Percentiles rank a stretch among this genome's conserved stretches.
Evolutionary conservation across 352 stramenopile genomes (phyloP).

Genomic region (Pythium aristosporum): DNA sequence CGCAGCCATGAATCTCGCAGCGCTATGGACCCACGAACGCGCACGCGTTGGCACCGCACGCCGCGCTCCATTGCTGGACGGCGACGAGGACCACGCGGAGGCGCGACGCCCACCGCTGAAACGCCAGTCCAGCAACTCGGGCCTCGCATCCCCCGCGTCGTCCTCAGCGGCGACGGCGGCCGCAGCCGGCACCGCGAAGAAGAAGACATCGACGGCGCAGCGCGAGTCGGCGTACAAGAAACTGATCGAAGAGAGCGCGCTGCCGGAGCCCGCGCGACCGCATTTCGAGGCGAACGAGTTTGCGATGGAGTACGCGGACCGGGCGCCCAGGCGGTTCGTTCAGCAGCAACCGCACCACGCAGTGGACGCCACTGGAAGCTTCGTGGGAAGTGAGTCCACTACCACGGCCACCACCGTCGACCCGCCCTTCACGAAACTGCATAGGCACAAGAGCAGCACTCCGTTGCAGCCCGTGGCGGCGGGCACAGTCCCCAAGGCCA

Average conservation of each 20-base stretch:
- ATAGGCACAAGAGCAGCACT: slow-evolving; percentile 10
- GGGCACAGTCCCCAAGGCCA: not conserved
- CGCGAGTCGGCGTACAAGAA: slow-evolving; percentile 30
- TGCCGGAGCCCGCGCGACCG: slow-evolving; percentile 2
- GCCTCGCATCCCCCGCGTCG: not conserved
- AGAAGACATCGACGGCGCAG: slow-evolving; percentile 18
- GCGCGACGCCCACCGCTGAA: slow-evolving; percentile 11
- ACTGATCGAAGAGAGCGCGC: slow-evolving; percentile 42
- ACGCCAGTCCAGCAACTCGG: slow-evolving; percentile 17
- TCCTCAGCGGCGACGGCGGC: not conserved
- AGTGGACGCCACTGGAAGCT: not conserved
- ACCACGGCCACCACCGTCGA: not conserved
- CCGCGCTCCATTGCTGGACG: slow-evolving; percentile 4
- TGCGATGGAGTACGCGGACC: slow-evolving; percentile 59
- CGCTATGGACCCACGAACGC: slow-evolving; percentile 57
- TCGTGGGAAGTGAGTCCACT: not conserved
- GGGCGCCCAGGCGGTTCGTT: slow-evolving; percentile 30
- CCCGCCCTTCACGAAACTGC: not conserved
- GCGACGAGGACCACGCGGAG: not conserved
- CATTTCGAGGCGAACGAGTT: slow-evolving; percentile 55
- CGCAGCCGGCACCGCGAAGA: slow-evolving; percentile 6
- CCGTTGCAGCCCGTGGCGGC: not conserved
- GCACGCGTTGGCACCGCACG: slow-evolving; percentile 30
- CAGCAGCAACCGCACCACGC: not conserved
- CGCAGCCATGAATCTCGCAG: slow-evolving; percentile 44